Evolutionary conservation across 352 stramenopile species (phyloP).

Genomic region (Globisporangium canariense): DNA sequence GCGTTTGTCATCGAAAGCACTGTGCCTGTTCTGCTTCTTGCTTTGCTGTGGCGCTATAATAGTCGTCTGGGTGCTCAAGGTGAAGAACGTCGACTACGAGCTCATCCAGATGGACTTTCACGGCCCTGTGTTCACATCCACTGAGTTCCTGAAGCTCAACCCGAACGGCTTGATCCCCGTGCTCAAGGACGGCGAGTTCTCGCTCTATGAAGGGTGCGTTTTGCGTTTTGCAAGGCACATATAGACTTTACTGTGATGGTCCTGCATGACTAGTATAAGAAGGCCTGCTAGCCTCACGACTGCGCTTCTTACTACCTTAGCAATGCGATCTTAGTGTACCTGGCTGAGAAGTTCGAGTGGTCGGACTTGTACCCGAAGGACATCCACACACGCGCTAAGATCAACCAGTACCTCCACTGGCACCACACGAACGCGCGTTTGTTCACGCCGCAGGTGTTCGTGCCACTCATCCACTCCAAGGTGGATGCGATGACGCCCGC

Average conservation of each 20-base stretch:
- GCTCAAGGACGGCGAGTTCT: slow-evolving; percentile 32
- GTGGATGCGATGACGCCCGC: too few relatives aligned
- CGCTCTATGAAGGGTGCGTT: slow-evolving; percentile 25
- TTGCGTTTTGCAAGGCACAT: too few relatives aligned
- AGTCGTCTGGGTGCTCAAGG: slow-evolving; percentile 33
- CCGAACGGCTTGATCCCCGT: slow-evolving; percentile 27
- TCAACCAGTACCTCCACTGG: slow-evolving; percentile 70
- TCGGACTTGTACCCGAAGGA: slow-evolving; percentile 39
- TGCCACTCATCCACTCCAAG: too few relatives aligned
- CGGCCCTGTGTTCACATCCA: slow-evolving; percentile 24
- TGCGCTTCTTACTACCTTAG: too few relatives aligned
- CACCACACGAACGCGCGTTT: slow-evolving; percentile 57
- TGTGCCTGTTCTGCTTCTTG: too few relatives aligned
- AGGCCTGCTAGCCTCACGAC: too few relatives aligned
- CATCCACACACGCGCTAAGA: slow-evolving; percentile 39
- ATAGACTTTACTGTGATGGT: too few relatives aligned
- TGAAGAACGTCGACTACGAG: slow-evolving; percentile 27
- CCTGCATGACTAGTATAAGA: too few relatives aligned
- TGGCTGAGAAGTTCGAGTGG: slow-evolving; percentile 36
- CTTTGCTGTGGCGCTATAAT: too few relatives aligned
- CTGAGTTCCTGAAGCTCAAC: slow-evolving; percentile 28
- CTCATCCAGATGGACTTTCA: slow-evolving; percentile 24
- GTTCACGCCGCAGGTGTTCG: slow-evolving; percentile 80
- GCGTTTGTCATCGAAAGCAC: not conserved
- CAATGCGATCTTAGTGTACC: slow-evolving; percentile 24